Conservation (phyloP, 331 rosid genomes). For the Acacia pycnantha region DNA sequence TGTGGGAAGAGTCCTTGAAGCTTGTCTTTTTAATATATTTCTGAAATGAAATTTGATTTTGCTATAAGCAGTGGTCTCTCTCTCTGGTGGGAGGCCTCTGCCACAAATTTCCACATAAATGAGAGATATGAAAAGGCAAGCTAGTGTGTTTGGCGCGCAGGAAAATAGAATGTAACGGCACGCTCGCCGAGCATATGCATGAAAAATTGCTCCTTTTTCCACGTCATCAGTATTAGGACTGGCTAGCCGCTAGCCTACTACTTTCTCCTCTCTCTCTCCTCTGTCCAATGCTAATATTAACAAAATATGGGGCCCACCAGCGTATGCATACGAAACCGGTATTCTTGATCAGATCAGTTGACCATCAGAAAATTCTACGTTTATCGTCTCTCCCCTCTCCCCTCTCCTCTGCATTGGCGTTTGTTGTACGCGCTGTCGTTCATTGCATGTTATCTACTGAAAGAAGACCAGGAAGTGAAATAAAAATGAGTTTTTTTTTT, state of each 20-base stretch:
- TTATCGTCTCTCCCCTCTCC: background rate
- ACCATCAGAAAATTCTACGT: background rate
- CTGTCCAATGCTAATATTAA: background rate
- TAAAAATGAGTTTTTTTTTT: background rate
- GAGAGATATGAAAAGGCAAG: background rate
- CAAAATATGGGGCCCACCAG: background rate
- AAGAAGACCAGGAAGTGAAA: background rate
- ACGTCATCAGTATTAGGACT: background rate
- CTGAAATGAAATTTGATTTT: background rate
- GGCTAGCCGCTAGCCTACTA: background rate
- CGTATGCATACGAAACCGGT: conserved; percentile 9
- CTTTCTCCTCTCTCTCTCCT: background rate
- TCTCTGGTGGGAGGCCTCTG: background rate
- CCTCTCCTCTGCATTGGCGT: background rate
- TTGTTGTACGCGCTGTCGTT: background rate
- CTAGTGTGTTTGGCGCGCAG: conserved; percentile 48
- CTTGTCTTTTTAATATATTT: conserved; percentile 41
- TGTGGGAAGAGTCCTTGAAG: conserved; percentile 57
- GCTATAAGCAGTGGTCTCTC: background rate
- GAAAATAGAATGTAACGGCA: conserved; percentile 36
- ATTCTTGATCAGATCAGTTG: background rate
- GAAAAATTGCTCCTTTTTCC: background rate
- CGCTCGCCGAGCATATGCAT: background rate
- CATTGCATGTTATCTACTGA: background rate
- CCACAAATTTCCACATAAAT: background rate